Conservation (phyloP, 1,139 yeast species). For the Yamadazyma spencermartinsiae region DNA sequence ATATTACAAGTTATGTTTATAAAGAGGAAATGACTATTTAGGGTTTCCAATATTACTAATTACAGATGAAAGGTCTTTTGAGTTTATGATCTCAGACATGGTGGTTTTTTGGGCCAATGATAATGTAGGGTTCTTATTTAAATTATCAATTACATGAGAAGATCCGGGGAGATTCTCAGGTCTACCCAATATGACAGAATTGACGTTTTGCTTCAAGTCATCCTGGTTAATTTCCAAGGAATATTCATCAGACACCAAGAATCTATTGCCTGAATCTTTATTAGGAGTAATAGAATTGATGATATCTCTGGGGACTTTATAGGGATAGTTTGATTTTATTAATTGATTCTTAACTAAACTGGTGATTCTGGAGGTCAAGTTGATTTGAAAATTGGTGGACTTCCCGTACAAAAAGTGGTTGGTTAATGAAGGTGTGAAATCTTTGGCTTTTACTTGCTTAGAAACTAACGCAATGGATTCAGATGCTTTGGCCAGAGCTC, state of each 20-base stretch:
- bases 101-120: slow-evolving; percentile 26
- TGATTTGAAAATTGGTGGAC: slow-evolving; percentile 31
- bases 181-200: slow-evolving; percentile 39
- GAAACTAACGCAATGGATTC: slow-evolving; percentile 11
- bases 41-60: slow-evolving; percentile 30
- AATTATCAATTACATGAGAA: slow-evolving; percentile 19
- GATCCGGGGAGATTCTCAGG: slow-evolving; percentile 11
- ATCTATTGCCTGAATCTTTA: slow-evolving; percentile 24
- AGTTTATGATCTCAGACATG: slow-evolving; percentile 29
- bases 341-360: slow-evolving; percentile 43
- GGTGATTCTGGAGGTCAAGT: slow-evolving; percentile 40
- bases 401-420: slow-evolving; percentile 44
- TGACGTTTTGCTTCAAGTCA: slow-evolving; percentile 27
- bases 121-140: slow-evolving; percentile 34
- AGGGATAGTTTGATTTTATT: slow-evolving; percentile 45
- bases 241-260: slow-evolving; percentile 36
- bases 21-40: slow-evolving; percentile 3
- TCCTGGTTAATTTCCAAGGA: slow-evolving; percentile 27
- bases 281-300: slow-evolving; percentile 26
- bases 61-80: slow-evolving; percentile 20
- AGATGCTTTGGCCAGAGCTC: slow-evolving; percentile 5
- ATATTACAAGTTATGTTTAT: neutral
- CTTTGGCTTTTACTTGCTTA: slow-evolving; percentile 9
- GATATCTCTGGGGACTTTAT: slow-evolving; percentile 37
- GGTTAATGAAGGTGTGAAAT: slow-evolving; percentile 13